Evolutionary conservation across 2,329 filamentous ascomycete species (phyloP).

Genomic region (Purpureocillium takamizusanense): DNA sequence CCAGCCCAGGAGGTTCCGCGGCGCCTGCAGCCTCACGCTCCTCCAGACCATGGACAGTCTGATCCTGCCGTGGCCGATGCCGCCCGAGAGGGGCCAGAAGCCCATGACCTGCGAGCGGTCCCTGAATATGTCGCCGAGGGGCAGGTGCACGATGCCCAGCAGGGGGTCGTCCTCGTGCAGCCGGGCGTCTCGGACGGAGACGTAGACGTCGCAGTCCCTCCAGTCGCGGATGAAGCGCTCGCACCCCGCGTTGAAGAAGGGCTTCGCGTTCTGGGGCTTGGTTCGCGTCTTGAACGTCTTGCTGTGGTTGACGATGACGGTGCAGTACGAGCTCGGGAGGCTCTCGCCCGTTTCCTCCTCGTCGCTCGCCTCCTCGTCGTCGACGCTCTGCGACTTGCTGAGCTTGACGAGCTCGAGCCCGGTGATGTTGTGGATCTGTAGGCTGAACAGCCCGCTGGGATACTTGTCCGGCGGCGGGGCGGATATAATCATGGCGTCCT

Average conservation of each 20-base stretch:
- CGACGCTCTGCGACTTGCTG: constrained; percentile 43
- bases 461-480: constrained; percentile 54
- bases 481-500: constrained; percentile 58
- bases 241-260: constrained; percentile 70
- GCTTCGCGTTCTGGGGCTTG: constrained; percentile 70
- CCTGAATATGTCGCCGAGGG: constrained; percentile 51
- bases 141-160: constrained; percentile 62
- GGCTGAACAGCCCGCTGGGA: constrained; percentile 57
- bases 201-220: constrained; percentile 55
- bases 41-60: constrained; percentile 67
- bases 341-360: constrained; percentile 55
- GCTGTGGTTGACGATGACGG: constrained; percentile 63
- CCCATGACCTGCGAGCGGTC: constrained; percentile 56
- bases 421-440: constrained; percentile 66
- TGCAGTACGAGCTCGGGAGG: constrained; percentile 63
- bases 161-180: constrained; percentile 62
- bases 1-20: constrained; percentile 54
- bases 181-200: constrained; percentile 58
- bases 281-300: constrained; percentile 63
- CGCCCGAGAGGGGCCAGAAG: constrained; percentile 59
- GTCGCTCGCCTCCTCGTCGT: constrained; percentile 36
- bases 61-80: constrained; percentile 61
- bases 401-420: constrained; percentile 53
- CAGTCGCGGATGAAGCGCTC: constrained; percentile 66
- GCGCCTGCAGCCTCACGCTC: constrained; percentile 54